These are phyloP conservation scores for Scheffersomyces insectosa DNA, from an alignment of 1,139 yeast species.

Conservation along the genomic window DNA sequence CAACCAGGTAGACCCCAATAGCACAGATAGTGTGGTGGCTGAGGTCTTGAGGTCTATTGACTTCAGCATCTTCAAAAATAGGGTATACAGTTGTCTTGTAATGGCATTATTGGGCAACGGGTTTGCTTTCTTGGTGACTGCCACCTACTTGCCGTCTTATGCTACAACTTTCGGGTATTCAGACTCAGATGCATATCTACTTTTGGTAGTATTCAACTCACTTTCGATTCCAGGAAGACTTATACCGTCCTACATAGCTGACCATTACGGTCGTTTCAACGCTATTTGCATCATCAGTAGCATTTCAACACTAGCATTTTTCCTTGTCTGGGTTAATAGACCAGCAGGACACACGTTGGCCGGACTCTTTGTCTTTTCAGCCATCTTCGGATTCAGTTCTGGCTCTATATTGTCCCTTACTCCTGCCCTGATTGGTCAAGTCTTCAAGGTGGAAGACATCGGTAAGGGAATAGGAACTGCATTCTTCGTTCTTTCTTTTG, in stretches of 20 bases:
- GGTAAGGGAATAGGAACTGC: conserved; percentile 35
- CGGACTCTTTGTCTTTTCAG: conserved; percentile 29
- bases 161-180: conserved; percentile 28
- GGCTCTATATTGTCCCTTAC: conserved; percentile 32
- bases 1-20: conserved; percentile 1
- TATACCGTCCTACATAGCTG: conserved; percentile 31
- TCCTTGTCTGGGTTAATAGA: conserved; percentile 28
- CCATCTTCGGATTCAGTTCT: conserved; percentile 29
- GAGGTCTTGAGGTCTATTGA: conserved; percentile 27
- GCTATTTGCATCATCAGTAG: conserved; percentile 22
- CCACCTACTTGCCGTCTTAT: conserved; percentile 29
- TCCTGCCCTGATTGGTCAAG: conserved; percentile 33
- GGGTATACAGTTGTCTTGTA: conserved; percentile 26
- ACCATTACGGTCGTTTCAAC: conserved; percentile 32
- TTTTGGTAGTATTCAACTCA: conserved; percentile 30
- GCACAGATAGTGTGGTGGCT: conserved; percentile 4
- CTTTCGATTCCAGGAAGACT: conserved; percentile 31
- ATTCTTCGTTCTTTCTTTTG: conserved; percentile 32
- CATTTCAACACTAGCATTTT: conserved; percentile 21
- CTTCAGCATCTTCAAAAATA: conserved; percentile 25
- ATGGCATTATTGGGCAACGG: conserved; percentile 34
- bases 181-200: conserved; percentile 20
- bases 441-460: conserved; percentile 28
- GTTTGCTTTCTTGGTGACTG: conserved; percentile 25
- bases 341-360: conserved; percentile 25